Evolutionary conservation across 768 basidiomycete genomes (phyloP).

Genomic region (Mycena amicta): DNA sequence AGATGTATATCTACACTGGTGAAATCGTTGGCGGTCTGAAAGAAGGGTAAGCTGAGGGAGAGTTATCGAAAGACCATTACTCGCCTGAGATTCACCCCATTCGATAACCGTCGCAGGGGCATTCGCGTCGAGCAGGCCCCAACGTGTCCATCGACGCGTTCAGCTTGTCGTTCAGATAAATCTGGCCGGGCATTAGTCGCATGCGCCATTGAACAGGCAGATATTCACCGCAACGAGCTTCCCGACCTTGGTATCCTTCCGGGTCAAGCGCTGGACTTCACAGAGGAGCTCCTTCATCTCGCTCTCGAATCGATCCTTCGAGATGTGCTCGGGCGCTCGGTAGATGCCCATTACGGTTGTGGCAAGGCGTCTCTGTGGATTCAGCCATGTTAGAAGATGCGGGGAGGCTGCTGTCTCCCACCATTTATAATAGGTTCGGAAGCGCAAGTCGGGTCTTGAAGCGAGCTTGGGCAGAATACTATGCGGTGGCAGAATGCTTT

Average conservation of each 20-base stretch:
- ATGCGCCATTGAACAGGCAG: not conserved
- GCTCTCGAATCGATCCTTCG: conserved; percentile 1
- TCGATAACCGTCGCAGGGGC: conserved; percentile 8
- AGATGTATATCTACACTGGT: not conserved
- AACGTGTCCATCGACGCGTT: not conserved
- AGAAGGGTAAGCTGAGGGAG: not conserved
- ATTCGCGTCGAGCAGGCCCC: not conserved
- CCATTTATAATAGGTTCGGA: no score
- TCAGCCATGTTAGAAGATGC: no score
- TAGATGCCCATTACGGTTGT: conserved; percentile 13
- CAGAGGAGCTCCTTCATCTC: conserved; percentile 3
- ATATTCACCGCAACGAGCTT: conserved; percentile 1
- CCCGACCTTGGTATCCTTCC: not conserved
- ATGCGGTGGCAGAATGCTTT: no score
- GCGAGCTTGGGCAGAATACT: no score
- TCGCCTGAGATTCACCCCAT: not conserved
- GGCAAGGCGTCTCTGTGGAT: no score
- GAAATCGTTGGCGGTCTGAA: not conserved
- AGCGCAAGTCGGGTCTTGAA: no score
- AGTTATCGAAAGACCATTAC: no score
- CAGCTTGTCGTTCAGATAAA: conserved; percentile 6
- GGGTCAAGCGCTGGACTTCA: not conserved
- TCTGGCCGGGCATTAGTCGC: not conserved
- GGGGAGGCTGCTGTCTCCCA: no score
- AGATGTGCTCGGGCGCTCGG: not conserved